Evolutionary conservation across 2,329 filamentous ascomycete genomes (phyloP), one percentile per base, ranked within the genome.

Genomic region (Colletotrichum liriopes): DNA sequence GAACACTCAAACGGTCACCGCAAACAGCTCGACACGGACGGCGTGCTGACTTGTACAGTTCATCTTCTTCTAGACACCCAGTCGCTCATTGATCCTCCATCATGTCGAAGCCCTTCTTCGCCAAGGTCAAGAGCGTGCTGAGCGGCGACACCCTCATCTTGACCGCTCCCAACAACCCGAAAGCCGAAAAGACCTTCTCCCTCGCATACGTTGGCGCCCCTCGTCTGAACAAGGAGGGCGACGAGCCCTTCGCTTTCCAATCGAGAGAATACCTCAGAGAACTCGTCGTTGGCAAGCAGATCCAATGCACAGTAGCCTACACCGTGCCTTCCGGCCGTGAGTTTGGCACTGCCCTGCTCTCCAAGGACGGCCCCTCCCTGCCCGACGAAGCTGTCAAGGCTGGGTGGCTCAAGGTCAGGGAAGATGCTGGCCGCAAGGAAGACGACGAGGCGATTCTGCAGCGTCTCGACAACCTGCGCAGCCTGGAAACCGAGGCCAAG

Each of bases 101-200:
- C 78, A 87, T 89, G 86, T 84, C 82, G 71, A 89, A 88, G 81
- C 82, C 83, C 65, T 89, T 90, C 78, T 83, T 91, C 82, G 90
- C 92, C 81, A 93, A 92, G 79, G 95, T 98, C 84, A 99, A 99
- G 89, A 94, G 93, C 81, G 94, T 98, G 77, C 87, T 97, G 79
- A 98, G 95, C 79, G 96, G 96, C 79, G 96, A 98, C 86, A 98
- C 95, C 37, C 85, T 98, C 77, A 87, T 98, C 75, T 86, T 98
- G 79, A 91, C 92, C 77, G 94, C 93, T 83, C 88, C 94, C 80
- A 92, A 92, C 82, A 95, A 97, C 81, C 93, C 93, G 45, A 88
- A 90, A 75, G 90, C 93, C 82, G 96, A 98, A 86, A 93, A 94
- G 78, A 94, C 89, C 64, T 88, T 99, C 78, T 97, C 95, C 79